phyloP scores from a whole-genome alignment of 2,329 filamentous ascomycete species.

The Pestalotiopsis fici region DNA sequence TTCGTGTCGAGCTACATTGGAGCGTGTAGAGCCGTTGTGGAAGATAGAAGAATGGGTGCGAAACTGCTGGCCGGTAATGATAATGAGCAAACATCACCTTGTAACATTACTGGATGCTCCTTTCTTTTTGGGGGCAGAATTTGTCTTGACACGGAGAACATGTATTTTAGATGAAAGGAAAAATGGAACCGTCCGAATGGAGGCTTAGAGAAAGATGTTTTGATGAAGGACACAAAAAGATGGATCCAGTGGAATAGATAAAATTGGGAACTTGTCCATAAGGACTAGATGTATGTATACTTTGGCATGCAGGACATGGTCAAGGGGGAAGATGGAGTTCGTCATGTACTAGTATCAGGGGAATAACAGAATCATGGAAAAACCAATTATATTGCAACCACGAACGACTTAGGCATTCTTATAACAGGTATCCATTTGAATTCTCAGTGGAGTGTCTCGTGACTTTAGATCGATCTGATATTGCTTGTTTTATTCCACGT shows the following conservation, averaged over 20 bases:
- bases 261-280: background rate
- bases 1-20: background rate
- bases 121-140: background rate
- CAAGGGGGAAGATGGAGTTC: background rate
- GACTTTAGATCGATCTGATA: too few relatives aligned
- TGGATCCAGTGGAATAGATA: background rate
- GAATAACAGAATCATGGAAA: background rate
- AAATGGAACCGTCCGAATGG: too few relatives aligned
- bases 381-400: background rate
- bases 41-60: background rate
- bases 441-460: too few relatives aligned
- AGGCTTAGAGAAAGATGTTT: too few relatives aligned
- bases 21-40: background rate
- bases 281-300: background rate
- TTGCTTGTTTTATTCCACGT: too few relatives aligned
- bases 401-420: too few relatives aligned
- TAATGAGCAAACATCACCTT: background rate
- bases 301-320: background rate
- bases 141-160: background rate
- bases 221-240: background rate
- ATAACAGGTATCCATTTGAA: too few relatives aligned
- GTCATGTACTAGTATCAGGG: background rate
- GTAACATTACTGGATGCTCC: background rate
- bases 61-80: conserved; percentile 6
- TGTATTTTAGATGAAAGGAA: background rate